Conservation (phyloP, 495 filamentous ascomycete species). For the Penicillium bovifimosum region DNA sequence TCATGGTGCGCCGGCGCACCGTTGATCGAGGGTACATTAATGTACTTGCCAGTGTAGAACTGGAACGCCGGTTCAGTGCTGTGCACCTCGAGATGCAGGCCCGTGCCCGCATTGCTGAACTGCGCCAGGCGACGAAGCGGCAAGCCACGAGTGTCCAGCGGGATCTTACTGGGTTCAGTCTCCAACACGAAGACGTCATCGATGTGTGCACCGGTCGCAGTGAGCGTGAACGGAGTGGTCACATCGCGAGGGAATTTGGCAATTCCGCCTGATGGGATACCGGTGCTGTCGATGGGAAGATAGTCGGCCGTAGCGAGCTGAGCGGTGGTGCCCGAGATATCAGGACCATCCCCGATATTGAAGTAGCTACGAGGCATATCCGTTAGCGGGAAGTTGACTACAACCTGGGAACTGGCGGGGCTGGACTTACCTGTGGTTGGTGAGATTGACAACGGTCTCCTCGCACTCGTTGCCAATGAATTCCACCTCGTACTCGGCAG, state of each 20-base stretch:
- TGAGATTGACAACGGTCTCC: constrained; percentile 86
- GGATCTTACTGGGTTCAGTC: constrained; percentile 53
- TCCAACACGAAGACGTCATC: constrained; percentile 88
- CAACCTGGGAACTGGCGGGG: not conserved
- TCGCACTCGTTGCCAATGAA: constrained; percentile 67
- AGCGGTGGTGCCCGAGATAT: constrained; percentile 70
- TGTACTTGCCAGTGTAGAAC: constrained; percentile 86
- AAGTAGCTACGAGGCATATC: constrained; percentile 65
- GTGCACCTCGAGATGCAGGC: constrained; percentile 73
- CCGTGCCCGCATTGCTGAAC: constrained; percentile 63
- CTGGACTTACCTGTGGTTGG: constrained; percentile 77
- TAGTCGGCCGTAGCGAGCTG: constrained; percentile 66
- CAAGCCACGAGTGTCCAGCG: constrained; percentile 67
- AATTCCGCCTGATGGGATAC: constrained; percentile 54
- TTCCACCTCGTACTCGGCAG: constrained; percentile 85
- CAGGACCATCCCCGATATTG: constrained; percentile 64
- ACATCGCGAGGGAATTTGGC: constrained; percentile 51
- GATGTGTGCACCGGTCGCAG: constrained; percentile 61
- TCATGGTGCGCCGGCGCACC: constrained; percentile 56
- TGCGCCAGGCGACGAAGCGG: constrained; percentile 59
- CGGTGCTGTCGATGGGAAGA: constrained; percentile 64
- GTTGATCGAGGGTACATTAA: constrained; percentile 67
- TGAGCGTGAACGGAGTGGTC: constrained; percentile 60
- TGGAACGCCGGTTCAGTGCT: constrained; percentile 95
- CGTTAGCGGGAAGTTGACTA: not conserved